phyloP scores from a whole-genome alignment of 495 filamentous ascomycete genomes.

The Penicillium arizonense region DNA sequence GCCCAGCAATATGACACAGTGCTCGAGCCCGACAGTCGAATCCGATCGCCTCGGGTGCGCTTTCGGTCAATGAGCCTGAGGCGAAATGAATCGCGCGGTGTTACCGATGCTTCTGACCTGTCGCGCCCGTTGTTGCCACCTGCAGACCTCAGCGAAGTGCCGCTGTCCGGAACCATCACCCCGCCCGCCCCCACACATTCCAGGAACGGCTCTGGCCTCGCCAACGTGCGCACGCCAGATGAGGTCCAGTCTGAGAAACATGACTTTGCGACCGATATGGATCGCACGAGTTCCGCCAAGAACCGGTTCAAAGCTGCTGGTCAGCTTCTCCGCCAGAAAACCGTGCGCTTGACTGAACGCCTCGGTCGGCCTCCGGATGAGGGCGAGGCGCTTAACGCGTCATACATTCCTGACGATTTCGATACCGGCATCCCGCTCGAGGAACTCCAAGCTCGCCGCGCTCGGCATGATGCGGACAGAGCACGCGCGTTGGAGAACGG shows the following conservation, averaged over 20 bases:
- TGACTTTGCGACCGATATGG: conserved; percentile 3
- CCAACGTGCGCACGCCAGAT: conserved; percentile 7
- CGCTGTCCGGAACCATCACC: conserved; percentile 26
- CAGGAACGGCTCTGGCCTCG: conserved; percentile 11
- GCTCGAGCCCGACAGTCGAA: conserved; percentile 1
- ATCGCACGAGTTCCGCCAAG: conserved; percentile 19
- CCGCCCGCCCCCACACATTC: conserved; percentile 26
- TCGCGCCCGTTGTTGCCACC: conserved; percentile 19
- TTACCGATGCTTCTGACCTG: conserved; percentile 3
- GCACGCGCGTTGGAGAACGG: conserved; percentile 16
- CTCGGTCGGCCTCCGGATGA: conserved; percentile 41
- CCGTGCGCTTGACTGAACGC: conserved; percentile 29
- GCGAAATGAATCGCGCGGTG: neutral
- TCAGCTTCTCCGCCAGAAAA: conserved; percentile 38
- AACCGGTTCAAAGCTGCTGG: conserved; percentile 35
- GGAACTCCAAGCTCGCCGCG: conserved; percentile 20
- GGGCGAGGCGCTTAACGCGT: conserved; percentile 34
- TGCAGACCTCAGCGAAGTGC: conserved; percentile 13
- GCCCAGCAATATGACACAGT: conserved; percentile 14
- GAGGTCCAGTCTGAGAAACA: conserved; percentile 16
- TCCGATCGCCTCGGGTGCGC: conserved; percentile 23
- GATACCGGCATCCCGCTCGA: conserved; percentile 25
- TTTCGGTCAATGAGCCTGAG: conserved; percentile 22
- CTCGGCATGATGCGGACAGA: conserved; percentile 20
- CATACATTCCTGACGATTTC: conserved; percentile 35